A percentile compares a stretch with the other conserved stretches of the same genome.
Conservation (phyloP, 208 protist genomes). For the Leishmania martiniquensis region DNA sequence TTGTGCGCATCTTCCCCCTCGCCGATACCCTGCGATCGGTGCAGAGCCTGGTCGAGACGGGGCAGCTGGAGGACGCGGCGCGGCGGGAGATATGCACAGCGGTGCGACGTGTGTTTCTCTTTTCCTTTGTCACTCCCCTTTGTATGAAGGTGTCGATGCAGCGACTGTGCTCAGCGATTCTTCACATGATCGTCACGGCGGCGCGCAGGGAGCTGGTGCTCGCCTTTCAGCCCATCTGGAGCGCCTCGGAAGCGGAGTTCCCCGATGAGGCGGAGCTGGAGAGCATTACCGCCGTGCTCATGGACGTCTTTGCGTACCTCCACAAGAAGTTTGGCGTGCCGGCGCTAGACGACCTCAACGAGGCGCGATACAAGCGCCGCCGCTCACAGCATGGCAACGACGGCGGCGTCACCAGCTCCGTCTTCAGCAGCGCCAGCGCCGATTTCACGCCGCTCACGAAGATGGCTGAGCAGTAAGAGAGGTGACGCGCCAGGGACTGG, state of each 20-base stretch:
- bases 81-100: conserved; percentile 40
- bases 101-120: conserved; percentile 61
- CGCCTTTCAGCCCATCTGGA: conserved; percentile 21
- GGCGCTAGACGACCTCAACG: conserved; percentile 71
- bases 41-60: conserved; percentile 18
- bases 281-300: conserved; percentile 68
- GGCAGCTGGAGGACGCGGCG: conserved; percentile 17
- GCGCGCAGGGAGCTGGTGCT: conserved; percentile 29
- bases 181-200: conserved; percentile 49
- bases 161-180: conserved; percentile 54
- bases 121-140: conserved; percentile 78
- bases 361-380: conserved; percentile 52
- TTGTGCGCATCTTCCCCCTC: conserved; percentile 73
- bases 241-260: conserved; percentile 24
- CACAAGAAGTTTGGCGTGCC: conserved; percentile 66
- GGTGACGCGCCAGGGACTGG: neutral
- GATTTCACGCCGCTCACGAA: conserved; percentile 36
- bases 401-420: conserved; percentile 22
- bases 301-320: conserved; percentile 80
- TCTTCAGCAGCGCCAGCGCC: conserved; percentile 36
- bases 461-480: conserved; percentile 28
- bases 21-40: conserved; percentile 50
- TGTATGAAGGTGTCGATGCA: conserved; percentile 47
- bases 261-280: conserved; percentile 47
- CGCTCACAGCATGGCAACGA: conserved; percentile 30